Evolutionary conservation across 1,284 basidiomycete species (phyloP).

Genomic region (Lignosus rhinocerotis): DNA sequence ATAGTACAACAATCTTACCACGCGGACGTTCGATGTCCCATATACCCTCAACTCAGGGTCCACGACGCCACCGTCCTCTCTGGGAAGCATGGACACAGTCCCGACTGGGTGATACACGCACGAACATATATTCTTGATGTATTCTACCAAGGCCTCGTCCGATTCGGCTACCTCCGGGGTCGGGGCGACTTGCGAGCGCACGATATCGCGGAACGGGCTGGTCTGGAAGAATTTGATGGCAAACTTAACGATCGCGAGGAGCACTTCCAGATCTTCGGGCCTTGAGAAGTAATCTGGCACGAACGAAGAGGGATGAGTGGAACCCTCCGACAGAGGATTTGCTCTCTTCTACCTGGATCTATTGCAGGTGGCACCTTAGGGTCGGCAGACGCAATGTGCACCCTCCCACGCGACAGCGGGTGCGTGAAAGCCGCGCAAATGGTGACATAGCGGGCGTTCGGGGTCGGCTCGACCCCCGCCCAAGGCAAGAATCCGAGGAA

Average conservation of each 20-base stretch:
- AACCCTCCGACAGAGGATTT: too few relatives aligned
- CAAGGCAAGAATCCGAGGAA: conserved; percentile 6
- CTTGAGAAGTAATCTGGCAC: conserved; percentile 1
- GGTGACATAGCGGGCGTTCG: conserved; percentile 3
- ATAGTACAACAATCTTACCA: conserved; percentile 2
- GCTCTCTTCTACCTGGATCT: conserved; percentile 36
- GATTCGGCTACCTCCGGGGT: conserved; percentile 6
- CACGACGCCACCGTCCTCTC: conserved; percentile 30
- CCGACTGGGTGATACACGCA: conserved; percentile 20
- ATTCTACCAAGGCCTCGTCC: conserved; percentile 19
- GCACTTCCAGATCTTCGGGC: conserved; percentile 15
- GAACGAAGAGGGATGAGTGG: too few relatives aligned
- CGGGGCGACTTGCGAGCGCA: conserved; percentile 18
- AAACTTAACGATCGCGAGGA: conserved; percentile 8
- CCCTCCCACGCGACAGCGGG: conserved; percentile 40
- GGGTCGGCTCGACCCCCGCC: neutral
- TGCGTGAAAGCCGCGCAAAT: conserved; percentile 5
- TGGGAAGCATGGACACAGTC: conserved; percentile 44
- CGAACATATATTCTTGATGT: conserved; percentile 9
- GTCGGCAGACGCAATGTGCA: conserved; percentile 42
- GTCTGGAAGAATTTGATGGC: conserved; percentile 14
- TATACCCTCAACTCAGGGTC: conserved; percentile 38
- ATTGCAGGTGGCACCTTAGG: conserved; percentile 43
- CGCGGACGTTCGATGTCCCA: conserved; percentile 37
- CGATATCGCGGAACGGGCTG: conserved; percentile 9